Evolutionary conservation across 2,329 filamentous ascomycete species (phyloP), one percentile per base, ranked within the genome.

Genomic region (Talaromyces pinophilus): DNA sequence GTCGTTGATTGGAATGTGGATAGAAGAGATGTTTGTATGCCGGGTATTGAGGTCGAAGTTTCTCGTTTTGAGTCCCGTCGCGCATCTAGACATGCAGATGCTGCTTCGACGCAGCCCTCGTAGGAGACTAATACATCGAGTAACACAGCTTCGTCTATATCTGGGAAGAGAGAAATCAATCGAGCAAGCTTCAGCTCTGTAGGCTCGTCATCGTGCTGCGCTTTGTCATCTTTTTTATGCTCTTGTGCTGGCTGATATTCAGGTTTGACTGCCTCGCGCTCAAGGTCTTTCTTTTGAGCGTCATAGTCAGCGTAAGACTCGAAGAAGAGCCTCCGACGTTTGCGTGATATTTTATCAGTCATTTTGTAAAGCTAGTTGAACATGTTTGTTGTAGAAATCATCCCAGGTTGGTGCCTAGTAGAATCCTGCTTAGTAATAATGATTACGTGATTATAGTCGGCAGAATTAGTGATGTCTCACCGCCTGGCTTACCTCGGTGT

Each of bases 181-280:
- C 96, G 82, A 1, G 93, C 93, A 15, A 99, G 81, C 74, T 97
- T 98, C 72, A 96, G 83, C 69, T 98, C 95, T 0, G 95, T 99
- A 1, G 91, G 89, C 57, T 96, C 91, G 17, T 93, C 87, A 17
- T 88, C 85, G n/a, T 67, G 25, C 22, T 61, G 42, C 28, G 40
- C 35, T 10, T 59, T 38, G 17, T 66, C 59, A 28, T 46, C 35
- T 5, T 19, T 11, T 38, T 65, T 57, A 25, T 55, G 11, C 22
- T 57, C 28, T 15, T 44, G n/a, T 42, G 13, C 22, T 28, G 17
- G 22, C 15, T 38, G 33, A 28, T 60, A n/a, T 57, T 55, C 28
- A 15, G 17, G 38, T 25, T n/a, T 52, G 35, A 64, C 35, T 15
- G 5, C 19, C 8, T 40, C n/a, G 19, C 2, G 11, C 33, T 40